Evolutionary conservation across 139 green algal genomes (phyloP).

Genomic region (Haematococcus lacustris): DNA sequence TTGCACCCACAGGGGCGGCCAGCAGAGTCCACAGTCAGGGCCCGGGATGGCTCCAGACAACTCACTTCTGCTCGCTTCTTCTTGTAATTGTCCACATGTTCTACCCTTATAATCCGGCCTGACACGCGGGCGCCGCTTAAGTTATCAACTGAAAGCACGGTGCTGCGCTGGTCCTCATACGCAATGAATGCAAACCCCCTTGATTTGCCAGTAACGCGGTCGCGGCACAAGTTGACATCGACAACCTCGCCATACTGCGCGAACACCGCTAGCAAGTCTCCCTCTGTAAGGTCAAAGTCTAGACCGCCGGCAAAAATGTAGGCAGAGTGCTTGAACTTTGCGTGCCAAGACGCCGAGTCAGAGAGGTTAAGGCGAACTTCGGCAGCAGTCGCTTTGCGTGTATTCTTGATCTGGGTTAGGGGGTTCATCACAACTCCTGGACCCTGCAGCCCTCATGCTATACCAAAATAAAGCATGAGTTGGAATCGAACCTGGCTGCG

Average conservation of each 20-base stretch:
- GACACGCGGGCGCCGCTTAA: slow-evolving; percentile 81
- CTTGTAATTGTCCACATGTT: slow-evolving; percentile 97
- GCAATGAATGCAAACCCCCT: slow-evolving; percentile 92
- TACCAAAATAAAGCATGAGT: no score
- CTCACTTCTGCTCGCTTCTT: slow-evolving; percentile 68
- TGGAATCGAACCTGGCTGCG: no score
- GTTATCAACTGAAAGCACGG: slow-evolving; percentile 95
- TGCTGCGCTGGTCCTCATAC: slow-evolving; percentile 97
- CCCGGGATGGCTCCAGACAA: no score
- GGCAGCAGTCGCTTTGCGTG: slow-evolving; percentile 62
- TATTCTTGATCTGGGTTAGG: slow-evolving; percentile 88
- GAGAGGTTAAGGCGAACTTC: slow-evolving; percentile 70
- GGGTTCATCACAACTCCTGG: no score
- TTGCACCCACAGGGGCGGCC: no score
- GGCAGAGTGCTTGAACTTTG: slow-evolving; percentile 82
- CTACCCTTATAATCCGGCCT: slow-evolving; percentile 76
- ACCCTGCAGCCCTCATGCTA: no score
- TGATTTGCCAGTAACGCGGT: slow-evolving; percentile 48
- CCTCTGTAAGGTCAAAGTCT: slow-evolving; percentile 85
- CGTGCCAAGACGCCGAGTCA: slow-evolving; percentile 90
- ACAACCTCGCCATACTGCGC: slow-evolving; percentile 95
- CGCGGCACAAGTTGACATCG: slow-evolving; percentile 82
- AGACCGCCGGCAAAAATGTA: slow-evolving; percentile 90
- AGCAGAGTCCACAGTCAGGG: no score
- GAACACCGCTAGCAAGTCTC: slow-evolving; percentile 95